A percentile compares a stretch with the other conserved stretches of the same genome.
Evolutionary conservation across 2,329 filamentous ascomycete species (phyloP).

Genomic region (Ophiostoma piceae): DNA sequence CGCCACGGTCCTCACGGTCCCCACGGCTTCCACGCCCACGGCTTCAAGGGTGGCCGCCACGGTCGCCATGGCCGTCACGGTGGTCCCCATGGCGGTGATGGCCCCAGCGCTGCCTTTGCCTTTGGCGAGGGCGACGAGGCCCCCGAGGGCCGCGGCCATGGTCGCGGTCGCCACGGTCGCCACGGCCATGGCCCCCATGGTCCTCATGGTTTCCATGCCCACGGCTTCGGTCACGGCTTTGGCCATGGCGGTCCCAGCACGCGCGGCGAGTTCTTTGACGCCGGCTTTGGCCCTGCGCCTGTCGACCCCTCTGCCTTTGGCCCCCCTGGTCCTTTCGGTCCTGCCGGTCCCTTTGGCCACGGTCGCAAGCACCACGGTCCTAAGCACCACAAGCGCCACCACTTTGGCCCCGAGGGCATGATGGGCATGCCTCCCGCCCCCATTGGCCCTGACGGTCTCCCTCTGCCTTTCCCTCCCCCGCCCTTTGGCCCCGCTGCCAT

Average conservation of each 20-base stretch:
- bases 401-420: neutral
- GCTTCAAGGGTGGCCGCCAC: conserved; percentile 16
- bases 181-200: neutral
- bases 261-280: conserved; percentile 18
- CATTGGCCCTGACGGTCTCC: neutral
- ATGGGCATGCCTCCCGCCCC: neutral
- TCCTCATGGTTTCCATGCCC: neutral
- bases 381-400: conserved; percentile 20
- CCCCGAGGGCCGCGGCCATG: conserved; percentile 11
- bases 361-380: conserved; percentile 10
- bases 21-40: neutral
- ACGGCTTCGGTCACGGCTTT: neutral
- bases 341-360: conserved; percentile 8
- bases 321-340: neutral
- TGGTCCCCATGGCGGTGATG: neutral
- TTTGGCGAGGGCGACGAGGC: neutral
- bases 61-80: conserved; percentile 16
- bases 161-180: conserved; percentile 9
- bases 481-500: neutral
- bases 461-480: neutral
- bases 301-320: conserved; percentile 22
- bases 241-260: conserved; percentile 5
- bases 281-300: conserved; percentile 26
- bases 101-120: neutral
- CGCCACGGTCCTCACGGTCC: conserved; percentile 1